phyloP scores from a whole-genome alignment of 352 stramenopile genomes.

The Phytophthora colocasiae region DNA sequence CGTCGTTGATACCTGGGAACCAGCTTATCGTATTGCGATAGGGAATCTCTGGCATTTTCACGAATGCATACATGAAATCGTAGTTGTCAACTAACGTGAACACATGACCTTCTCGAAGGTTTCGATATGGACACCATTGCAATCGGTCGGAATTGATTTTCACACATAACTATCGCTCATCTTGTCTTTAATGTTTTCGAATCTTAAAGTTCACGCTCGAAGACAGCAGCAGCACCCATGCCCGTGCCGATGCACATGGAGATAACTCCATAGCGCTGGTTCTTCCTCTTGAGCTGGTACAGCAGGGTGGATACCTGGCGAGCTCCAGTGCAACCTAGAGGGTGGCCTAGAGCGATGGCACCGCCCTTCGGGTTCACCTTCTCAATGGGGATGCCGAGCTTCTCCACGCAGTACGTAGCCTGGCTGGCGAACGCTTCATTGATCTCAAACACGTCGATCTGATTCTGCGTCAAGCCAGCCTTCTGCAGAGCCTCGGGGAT shows the following conservation, averaged over 20 bases:
- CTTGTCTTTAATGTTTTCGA: slow-evolving; percentile 5
- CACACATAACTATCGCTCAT: slow-evolving; percentile 22
- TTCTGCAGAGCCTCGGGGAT: slow-evolving; percentile 83
- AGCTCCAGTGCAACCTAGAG: slow-evolving; percentile 90
- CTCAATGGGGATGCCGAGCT: slow-evolving; percentile 75
- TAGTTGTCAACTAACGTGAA: too few relatives aligned
- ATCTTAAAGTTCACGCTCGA: slow-evolving; percentile 79
- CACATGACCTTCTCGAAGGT: too few relatives aligned
- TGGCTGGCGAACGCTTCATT: slow-evolving; percentile 94
- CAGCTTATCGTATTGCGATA: too few relatives aligned
- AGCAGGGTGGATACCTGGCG: slow-evolving; percentile 93
- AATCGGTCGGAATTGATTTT: slow-evolving; percentile 22
- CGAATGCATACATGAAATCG: too few relatives aligned
- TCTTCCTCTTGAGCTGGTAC: slow-evolving; percentile 91
- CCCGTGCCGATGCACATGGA: slow-evolving; percentile 97
- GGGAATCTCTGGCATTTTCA: too few relatives aligned
- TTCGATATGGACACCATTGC: neutral
- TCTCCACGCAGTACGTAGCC: slow-evolving; percentile 84
- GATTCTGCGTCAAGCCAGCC: slow-evolving; percentile 61
- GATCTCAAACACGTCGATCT: slow-evolving; percentile 93
- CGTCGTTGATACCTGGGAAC: too few relatives aligned
- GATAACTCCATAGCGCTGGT: slow-evolving; percentile 89
- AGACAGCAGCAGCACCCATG: slow-evolving; percentile 93
- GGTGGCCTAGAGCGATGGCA: slow-evolving; percentile 91
- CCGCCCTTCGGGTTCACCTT: slow-evolving; percentile 93